These are phyloP conservation scores for Fusarium mangiferae DNA, from an alignment of 2,329 filamentous ascomycete species.

Conservation along the genomic window DNA sequence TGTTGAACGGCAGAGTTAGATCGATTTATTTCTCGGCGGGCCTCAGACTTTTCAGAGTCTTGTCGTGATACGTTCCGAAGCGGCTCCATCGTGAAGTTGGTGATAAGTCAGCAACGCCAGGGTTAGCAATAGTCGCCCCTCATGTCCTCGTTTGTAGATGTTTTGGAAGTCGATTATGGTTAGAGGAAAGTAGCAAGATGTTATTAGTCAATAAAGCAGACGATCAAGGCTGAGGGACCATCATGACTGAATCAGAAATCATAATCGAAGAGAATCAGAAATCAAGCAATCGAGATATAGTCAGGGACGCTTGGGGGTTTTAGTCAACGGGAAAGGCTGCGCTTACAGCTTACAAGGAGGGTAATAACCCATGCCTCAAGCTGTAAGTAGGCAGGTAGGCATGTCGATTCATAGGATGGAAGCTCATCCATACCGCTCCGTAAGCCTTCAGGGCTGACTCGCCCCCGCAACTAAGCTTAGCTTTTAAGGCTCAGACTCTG, in stretches of 20 bases:
- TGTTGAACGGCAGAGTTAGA: slow-evolving; percentile 32
- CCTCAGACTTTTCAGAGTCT: slow-evolving; percentile 40
- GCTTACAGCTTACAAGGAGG: slow-evolving; percentile 22
- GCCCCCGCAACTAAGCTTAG: slow-evolving; percentile 17
- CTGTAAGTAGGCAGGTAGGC: slow-evolving; percentile 8
- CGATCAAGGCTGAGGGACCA: background rate
- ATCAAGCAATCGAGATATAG: background rate
- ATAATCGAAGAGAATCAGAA: slow-evolving; percentile 10
- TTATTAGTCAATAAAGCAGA: background rate
- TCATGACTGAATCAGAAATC: slow-evolving; percentile 20
- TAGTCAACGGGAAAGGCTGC: slow-evolving; percentile 3
- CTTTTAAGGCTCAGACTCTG: slow-evolving; percentile 1
- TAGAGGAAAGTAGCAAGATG: background rate
- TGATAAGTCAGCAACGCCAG: slow-evolving; percentile 22
- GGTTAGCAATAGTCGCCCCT: slow-evolving; percentile 17
- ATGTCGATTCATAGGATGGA: slow-evolving; percentile 4
- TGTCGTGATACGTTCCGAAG: slow-evolving; percentile 23
- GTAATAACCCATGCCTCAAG: slow-evolving; percentile 1
- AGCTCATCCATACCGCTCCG: slow-evolving; percentile 4
- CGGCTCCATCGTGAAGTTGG: slow-evolving; percentile 36
- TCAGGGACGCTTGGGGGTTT: slow-evolving; percentile 17
- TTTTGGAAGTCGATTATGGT: background rate
- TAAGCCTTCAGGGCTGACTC: slow-evolving; percentile 31
- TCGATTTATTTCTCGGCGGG: slow-evolving; percentile 25
- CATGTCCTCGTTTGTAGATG: slow-evolving; percentile 10